Base-by-base conservation (phyloP, 108 stramenopile species). In the Cyclostephanos invisitatus region DNA sequence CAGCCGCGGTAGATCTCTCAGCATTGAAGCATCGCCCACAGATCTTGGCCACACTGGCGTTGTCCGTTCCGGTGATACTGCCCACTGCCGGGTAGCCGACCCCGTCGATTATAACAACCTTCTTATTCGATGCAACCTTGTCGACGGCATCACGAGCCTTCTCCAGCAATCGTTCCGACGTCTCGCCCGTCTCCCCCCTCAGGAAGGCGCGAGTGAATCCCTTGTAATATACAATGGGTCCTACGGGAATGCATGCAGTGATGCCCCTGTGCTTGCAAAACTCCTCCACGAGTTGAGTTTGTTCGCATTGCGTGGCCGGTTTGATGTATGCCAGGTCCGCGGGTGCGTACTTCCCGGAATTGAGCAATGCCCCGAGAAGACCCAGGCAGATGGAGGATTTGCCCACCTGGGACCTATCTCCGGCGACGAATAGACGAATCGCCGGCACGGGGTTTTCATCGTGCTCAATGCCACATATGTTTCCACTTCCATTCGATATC, bases 51-150 rank as follows among this genome's bases (percentile, higher is more conserved):
- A 97, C 89, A 44, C 90, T 88, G 0, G 95, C 98, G 77, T 98
- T 98, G 71, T 95, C 95, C 6, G 96, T 89, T 15, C 96, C 96
- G 59, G 92, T 93, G 73, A 98, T 98, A 36, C 88, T 90, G 28
- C 98, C 98, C 32, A 98, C 98, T 2, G 96, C 86, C 12, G 98
- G 98, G 82, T 96, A 98, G 27, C 98, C 98, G 12, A 98, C 98
- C 17, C 98, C 98, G 72, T 98, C 98, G 5, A 98, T 89, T 15
- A 98, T 69, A 0, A 98, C 95, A 8, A 97, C 74, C 63, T 73
- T 72, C 62, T 92, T 92, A 22, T 83, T 86, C 6, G 50, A 9
- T 1, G 88, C 84, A 44, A 98, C 48, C 42, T 83, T 67, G 63
- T 96, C 88, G 15, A 98, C 98, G 5, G 91, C 90, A 8, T 73